Percentiles rank a stretch among this genome's conserved stretches.
phyloP scores from a whole-genome alignment of 768 basidiomycete species.

The Lactifluus rugatus region DNA sequence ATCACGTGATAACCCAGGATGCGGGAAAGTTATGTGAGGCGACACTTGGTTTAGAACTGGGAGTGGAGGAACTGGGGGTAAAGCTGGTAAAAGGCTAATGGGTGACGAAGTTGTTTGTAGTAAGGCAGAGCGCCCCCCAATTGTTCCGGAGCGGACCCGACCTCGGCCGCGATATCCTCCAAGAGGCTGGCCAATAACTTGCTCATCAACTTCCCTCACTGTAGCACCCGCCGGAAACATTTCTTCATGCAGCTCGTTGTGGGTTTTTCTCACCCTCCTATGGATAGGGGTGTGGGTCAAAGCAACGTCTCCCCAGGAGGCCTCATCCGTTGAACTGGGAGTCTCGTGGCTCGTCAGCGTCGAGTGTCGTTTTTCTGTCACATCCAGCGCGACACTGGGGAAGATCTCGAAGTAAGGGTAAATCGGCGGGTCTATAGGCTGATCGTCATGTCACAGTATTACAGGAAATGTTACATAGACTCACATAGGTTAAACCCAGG shows the following conservation, averaged over 20 bases:
- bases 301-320: background rate
- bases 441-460: background rate
- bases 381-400: constrained; percentile 3
- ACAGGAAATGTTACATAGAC: background rate
- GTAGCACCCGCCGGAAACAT: background rate
- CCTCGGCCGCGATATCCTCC: background rate
- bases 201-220: background rate
- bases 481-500: constrained; percentile 23
- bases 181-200: background rate
- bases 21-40: background rate
- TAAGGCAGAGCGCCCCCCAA: constrained; percentile 9
- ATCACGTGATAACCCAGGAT: no score
- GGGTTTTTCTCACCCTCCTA: background rate
- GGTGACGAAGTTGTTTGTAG: constrained; percentile 10
- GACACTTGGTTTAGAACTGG: background rate
- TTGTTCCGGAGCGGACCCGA: constrained; percentile 21
- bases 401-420: constrained; percentile 25
- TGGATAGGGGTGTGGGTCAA: background rate
- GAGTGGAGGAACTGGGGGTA: constrained; percentile 22
- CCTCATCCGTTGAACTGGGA: background rate
- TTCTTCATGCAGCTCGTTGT: constrained; percentile 9
- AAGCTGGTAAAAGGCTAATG: constrained; percentile 9
- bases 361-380: background rate
- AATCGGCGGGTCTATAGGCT: constrained; percentile 20
- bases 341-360: background rate